Percentiles rank a stretch among this genome's conserved stretches.
phyloP scores from a whole-genome alignment of 768 basidiomycete species.

The Holtermannia corniformis region DNA sequence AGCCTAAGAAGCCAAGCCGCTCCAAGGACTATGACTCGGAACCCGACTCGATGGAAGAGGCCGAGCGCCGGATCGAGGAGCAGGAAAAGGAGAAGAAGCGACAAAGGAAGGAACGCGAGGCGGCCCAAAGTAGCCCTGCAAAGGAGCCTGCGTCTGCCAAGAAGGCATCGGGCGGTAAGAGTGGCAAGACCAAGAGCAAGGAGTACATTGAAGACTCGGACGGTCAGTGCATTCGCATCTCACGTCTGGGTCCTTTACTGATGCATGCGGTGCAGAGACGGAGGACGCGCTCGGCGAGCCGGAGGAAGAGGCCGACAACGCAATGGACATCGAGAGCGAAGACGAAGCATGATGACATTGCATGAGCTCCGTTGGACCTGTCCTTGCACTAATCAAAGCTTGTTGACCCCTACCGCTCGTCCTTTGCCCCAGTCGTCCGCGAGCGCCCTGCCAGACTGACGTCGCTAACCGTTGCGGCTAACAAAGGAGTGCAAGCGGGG shows the following conservation, averaged over 20 bases:
- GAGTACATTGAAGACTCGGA: slow-evolving; percentile 21
- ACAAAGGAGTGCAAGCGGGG: too few species aligned
- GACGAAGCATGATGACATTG: too few species aligned
- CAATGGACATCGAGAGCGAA: slow-evolving; percentile 31
- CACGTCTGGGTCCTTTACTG: too few species aligned
- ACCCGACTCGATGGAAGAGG: slow-evolving; percentile 33
- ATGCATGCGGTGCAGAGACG: slow-evolving; percentile 9
- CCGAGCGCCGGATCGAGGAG: slow-evolving; percentile 29
- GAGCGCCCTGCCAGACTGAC: too few species aligned
- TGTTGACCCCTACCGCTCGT: too few species aligned
- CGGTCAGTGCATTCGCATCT: background rate
- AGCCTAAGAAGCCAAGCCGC: slow-evolving; percentile 8
- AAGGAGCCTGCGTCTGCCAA: too few species aligned
- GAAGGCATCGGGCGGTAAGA: background rate
- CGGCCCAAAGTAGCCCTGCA: background rate
- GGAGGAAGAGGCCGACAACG: slow-evolving; percentile 3
- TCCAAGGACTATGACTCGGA: slow-evolving; percentile 11
- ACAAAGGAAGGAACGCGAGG: slow-evolving; percentile 16
- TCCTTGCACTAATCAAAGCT: too few species aligned
- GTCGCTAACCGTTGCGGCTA: too few species aligned
- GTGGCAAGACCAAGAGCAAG: slow-evolving; percentile 16
- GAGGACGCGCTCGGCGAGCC: background rate
- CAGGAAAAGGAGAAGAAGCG: slow-evolving; percentile 27
- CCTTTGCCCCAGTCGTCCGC: too few species aligned
- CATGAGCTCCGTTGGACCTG: too few species aligned